Conservation (phyloP, 495 filamentous ascomycete genomes). For the Penicillium bovifimosum region DNA sequence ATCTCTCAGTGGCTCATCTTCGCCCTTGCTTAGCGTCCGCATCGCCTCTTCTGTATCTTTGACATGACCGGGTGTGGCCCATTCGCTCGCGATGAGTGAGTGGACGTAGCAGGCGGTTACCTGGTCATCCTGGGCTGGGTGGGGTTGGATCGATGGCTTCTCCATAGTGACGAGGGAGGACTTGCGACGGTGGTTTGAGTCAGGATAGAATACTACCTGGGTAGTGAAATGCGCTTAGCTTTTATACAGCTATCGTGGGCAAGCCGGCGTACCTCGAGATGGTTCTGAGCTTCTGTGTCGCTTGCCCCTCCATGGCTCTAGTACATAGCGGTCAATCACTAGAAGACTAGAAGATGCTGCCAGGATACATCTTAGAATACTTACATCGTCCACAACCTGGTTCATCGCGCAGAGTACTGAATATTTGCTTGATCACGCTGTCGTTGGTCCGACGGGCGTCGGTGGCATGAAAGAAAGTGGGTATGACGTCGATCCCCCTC, state of each 20-base stretch:
- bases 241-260: too few species aligned
- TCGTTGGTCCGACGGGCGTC: slow-evolving; percentile 8
- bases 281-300: slow-evolving; percentile 42
- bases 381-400: slow-evolving; percentile 20
- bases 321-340: slow-evolving; percentile 15
- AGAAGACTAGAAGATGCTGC: neutral
- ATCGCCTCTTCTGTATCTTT: slow-evolving; percentile 30
- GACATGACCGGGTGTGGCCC: slow-evolving; percentile 21
- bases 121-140: slow-evolving; percentile 35
- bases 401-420: slow-evolving; percentile 17
- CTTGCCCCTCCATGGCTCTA: slow-evolving; percentile 34
- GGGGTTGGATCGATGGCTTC: slow-evolving; percentile 34
- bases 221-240: neutral
- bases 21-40: slow-evolving; percentile 15
- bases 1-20: slow-evolving; percentile 18
- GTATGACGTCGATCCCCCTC: slow-evolving; percentile 27
- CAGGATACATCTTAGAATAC: slow-evolving; percentile 1
- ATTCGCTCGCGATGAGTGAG: slow-evolving; percentile 60
- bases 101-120: slow-evolving; percentile 79
- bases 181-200: slow-evolving; percentile 73
- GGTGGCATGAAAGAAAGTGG: slow-evolving; percentile 17
- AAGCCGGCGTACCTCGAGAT: slow-evolving; percentile 39
- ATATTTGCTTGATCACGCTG: slow-evolving; percentile 1
- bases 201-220: slow-evolving; percentile 69
- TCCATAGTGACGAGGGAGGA: slow-evolving; percentile 72